These are phyloP conservation scores for Apiospora koreana DNA, from an alignment of 2,329 filamentous ascomycete genomes.

Conservation along the genomic window DNA sequence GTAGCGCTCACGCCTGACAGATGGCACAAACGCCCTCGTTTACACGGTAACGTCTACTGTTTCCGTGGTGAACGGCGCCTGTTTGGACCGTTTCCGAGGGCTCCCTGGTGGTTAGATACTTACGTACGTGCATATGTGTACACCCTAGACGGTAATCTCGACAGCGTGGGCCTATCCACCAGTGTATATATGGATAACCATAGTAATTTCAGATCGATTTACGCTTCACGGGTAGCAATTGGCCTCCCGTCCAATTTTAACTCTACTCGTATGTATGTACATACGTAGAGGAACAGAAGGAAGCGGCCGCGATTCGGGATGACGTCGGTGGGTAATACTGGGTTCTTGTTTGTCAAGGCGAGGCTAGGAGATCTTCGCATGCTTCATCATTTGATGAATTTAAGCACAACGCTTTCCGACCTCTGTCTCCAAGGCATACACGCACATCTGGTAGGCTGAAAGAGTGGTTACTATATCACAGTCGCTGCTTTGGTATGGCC, in stretches of 20 bases:
- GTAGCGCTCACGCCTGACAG: neutral
- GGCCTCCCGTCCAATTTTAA: neutral
- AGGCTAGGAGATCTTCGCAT: neutral
- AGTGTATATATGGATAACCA: neutral
- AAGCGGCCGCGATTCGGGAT: neutral
- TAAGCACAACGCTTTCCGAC: neutral
- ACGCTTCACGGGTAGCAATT: neutral
- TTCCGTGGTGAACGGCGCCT: neutral
- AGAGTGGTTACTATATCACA: neutral
- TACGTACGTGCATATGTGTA: neutral
- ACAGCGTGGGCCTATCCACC: neutral
- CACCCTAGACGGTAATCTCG: neutral
- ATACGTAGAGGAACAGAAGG: neutral
- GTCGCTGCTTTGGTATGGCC: neutral
- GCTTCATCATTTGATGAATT: neutral
- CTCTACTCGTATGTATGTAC: neutral
- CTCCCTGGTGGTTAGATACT: neutral
- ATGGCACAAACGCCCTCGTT: neutral
- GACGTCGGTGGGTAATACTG: neutral
- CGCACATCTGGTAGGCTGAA: neutral
- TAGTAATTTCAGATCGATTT: neutral
- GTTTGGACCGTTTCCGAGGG: neutral
- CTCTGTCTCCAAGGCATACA: too few species aligned
- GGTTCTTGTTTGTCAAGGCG: neutral
- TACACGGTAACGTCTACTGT: neutral